Conservation (phyloP, 2,329 filamentous ascomycete species). For the Fusarium torulosum region DNA sequence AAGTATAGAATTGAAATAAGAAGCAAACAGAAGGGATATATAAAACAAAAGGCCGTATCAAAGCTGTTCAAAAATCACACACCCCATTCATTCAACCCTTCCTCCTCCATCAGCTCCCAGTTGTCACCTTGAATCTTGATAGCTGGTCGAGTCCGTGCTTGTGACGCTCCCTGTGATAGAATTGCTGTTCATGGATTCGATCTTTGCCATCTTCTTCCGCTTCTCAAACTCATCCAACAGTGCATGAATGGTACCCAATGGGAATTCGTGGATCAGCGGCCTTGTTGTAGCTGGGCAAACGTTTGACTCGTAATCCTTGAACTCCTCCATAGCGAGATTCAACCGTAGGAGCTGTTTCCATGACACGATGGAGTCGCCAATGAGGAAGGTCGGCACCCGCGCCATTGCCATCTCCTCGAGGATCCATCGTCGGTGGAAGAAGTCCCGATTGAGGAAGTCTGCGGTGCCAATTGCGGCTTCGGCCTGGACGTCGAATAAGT, state of each 20-base stretch:
- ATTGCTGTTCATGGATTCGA: slow-evolving; percentile 26
- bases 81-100: background rate
- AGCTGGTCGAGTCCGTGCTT: slow-evolving; percentile 21
- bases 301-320: slow-evolving; percentile 50
- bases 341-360: slow-evolving; percentile 54
- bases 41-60: slow-evolving; percentile 4
- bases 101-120: background rate
- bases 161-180: slow-evolving; percentile 27
- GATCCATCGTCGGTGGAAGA: slow-evolving; percentile 55
- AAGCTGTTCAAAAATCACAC: slow-evolving; percentile 5
- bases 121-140: slow-evolving; percentile 14
- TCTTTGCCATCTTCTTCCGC: slow-evolving; percentile 37
- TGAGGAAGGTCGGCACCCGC: slow-evolving; percentile 50
- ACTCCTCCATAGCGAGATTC: slow-evolving; percentile 54
- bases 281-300: slow-evolving; percentile 46
- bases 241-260: slow-evolving; percentile 35
- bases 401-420: slow-evolving; percentile 54
- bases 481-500: slow-evolving; percentile 44
- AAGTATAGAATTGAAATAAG: background rate
- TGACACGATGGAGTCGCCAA: slow-evolving; percentile 54
- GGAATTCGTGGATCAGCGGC: slow-evolving; percentile 26
- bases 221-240: slow-evolving; percentile 39
- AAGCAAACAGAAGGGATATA: background rate
- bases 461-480: slow-evolving; percentile 41
- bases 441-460: slow-evolving; percentile 51